phyloP scores from a whole-genome alignment of 1,284 basidiomycete genomes.

The Stereum hirsutum region DNA sequence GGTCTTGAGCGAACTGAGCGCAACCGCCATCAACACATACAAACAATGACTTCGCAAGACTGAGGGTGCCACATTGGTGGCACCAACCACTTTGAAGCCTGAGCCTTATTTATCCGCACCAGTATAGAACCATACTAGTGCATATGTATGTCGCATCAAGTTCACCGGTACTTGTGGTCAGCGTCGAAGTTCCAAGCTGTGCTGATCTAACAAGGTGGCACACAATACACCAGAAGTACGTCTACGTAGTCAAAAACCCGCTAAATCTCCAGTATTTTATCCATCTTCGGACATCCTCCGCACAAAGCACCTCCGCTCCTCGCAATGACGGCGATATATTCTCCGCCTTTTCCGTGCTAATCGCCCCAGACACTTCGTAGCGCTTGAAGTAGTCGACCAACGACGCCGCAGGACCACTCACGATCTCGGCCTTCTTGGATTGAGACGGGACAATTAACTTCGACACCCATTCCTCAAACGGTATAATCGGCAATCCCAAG shows the following conservation, averaged over 20 bases:
- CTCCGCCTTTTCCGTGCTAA: conserved; percentile 1
- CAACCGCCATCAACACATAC: no score
- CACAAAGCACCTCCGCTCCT: neutral
- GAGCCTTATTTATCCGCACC: no score
- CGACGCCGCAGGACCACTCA: neutral
- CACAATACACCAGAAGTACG: no score
- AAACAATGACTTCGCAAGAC: no score
- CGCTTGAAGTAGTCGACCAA: conserved; percentile 4
- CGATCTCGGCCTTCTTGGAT: neutral
- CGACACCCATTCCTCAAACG: conserved; percentile 17
- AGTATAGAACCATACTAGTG: no score
- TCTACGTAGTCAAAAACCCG: conserved; percentile 6
- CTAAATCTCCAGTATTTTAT: conserved; percentile 7
- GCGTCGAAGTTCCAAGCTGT: no score
- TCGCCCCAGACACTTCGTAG: neutral
- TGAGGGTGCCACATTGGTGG: no score
- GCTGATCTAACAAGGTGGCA: no score
- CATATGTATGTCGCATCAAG: no score
- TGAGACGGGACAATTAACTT: neutral
- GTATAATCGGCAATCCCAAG: conserved; percentile 14
- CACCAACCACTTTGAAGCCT: no score
- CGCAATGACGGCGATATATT: neutral
- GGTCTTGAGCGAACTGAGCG: no score
- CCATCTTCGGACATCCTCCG: conserved; percentile 5
- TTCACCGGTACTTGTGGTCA: no score